Evolutionary conservation across 2,329 filamentous ascomycete species (phyloP).

Genomic region (Neonectria faginata): DNA sequence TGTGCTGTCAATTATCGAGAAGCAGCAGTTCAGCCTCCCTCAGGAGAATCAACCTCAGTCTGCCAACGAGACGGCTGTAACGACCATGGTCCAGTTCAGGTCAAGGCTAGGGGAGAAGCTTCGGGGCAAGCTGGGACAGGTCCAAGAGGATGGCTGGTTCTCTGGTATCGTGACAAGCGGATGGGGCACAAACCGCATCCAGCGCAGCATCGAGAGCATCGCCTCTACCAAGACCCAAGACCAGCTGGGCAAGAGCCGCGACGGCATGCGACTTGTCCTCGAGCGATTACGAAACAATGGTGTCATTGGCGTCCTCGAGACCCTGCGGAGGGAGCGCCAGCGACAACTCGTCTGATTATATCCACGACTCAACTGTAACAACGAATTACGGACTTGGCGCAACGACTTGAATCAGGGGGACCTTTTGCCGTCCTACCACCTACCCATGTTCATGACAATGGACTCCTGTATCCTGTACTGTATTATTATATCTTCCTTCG

Average conservation of each 20-base stretch:
- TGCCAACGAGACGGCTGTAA: conserved; percentile 70
- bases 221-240: conserved; percentile 82
- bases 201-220: conserved; percentile 82
- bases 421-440: conserved; percentile 20
- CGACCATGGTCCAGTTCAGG: conserved; percentile 79
- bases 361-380: conserved; percentile 40
- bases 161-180: conserved; percentile 61
- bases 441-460: conserved; percentile 28
- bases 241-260: conserved; percentile 82
- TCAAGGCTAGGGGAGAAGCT: conserved; percentile 78
- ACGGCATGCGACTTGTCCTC: conserved; percentile 85
- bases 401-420: conserved; percentile 28
- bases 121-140: conserved; percentile 64
- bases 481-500: conserved; percentile 46
- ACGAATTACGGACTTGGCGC: conserved; percentile 40
- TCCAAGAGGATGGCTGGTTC: conserved; percentile 62
- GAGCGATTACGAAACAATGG: conserved; percentile 73
- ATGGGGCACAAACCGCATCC: conserved; percentile 78
- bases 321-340: conserved; percentile 60
- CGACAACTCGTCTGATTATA: conserved; percentile 45
- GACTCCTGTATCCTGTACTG: conserved; percentile 48
- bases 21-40: conserved; percentile 72
- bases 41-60: conserved; percentile 41
- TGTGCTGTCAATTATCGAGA: conserved; percentile 81
- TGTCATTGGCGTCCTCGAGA: conserved; percentile 69